These are phyloP conservation scores for Leptomonas pyrrhocoris DNA, from an alignment of 208 protist genomes.

Conservation along the genomic window DNA sequence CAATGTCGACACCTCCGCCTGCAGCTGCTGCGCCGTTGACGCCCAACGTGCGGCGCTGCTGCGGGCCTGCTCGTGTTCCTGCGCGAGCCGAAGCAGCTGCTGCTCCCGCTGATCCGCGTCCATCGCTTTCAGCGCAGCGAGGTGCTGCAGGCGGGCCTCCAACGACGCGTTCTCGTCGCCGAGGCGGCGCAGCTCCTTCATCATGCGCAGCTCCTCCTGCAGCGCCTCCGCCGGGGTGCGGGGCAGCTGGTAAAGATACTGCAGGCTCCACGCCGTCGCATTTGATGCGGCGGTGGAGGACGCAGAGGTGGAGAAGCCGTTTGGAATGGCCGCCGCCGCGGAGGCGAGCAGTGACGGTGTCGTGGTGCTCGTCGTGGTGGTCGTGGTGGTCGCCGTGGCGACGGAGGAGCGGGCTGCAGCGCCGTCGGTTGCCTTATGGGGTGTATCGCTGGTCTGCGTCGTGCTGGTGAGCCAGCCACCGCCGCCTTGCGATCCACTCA, in stretches of 20 bases:
- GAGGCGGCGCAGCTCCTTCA: conserved; percentile 47
- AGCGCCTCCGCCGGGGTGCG: conserved; percentile 54
- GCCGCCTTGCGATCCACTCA: conserved; percentile 1
- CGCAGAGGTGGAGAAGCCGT: neutral
- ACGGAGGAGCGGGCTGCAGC: neutral
- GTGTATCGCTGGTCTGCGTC: neutral
- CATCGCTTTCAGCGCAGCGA: conserved; percentile 37
- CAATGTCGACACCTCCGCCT: conserved; percentile 29
- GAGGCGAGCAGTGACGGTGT: conserved; percentile 4
- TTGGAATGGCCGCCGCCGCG: neutral
- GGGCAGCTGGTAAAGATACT: conserved; percentile 57
- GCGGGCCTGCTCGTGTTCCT: conserved; percentile 44
- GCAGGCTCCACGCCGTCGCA: conserved; percentile 22
- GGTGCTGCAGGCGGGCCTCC: conserved; percentile 33
- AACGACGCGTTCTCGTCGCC: conserved; percentile 45
- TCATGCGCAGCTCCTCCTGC: conserved; percentile 60
- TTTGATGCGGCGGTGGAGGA: too few species aligned
- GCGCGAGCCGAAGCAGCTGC: conserved; percentile 31
- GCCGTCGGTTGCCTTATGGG: neutral
- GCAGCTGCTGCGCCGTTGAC: conserved; percentile 28
- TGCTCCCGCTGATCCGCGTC: conserved; percentile 40
- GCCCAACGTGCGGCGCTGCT: conserved; percentile 44
- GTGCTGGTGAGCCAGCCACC: conserved; percentile 5
- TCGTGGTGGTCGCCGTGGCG: neutral
- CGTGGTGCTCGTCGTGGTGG: conserved; percentile 5